phyloP scores from a whole-genome alignment of 2,329 filamentous ascomycete species.

The Cylindrodendrum hubeiense region DNA sequence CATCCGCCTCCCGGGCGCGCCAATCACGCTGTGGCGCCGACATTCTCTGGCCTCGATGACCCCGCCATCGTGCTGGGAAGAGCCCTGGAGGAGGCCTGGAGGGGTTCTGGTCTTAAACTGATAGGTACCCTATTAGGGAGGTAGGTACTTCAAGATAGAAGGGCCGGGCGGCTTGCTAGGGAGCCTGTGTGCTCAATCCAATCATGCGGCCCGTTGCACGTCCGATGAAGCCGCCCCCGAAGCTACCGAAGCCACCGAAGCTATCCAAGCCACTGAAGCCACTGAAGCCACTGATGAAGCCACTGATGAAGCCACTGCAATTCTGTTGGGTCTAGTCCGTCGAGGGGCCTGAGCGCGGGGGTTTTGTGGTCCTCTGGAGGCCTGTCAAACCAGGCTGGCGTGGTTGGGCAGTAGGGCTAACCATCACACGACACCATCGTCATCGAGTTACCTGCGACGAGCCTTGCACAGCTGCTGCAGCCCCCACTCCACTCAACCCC shows the following conservation, averaged over 20 bases:
- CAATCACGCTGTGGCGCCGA: conserved; percentile 34
- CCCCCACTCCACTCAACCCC: too few relatives aligned
- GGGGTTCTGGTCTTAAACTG: too few relatives aligned
- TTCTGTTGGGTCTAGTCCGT: neutral
- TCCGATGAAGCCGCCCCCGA: conserved; percentile 5
- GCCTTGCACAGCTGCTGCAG: too few relatives aligned
- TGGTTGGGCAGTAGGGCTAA: neutral
- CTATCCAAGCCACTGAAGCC: neutral
- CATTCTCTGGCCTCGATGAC: conserved; percentile 30
- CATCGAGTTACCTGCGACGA: neutral
- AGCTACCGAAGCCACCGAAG: conserved; percentile 9
- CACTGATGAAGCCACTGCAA: neutral
- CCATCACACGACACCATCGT: neutral
- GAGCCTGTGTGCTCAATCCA: too few relatives aligned
- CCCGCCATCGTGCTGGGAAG: neutral
- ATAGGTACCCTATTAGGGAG: too few relatives aligned
- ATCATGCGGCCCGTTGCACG: conserved; percentile 9
- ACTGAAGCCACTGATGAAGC: neutral
- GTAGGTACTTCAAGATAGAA: too few relatives aligned
- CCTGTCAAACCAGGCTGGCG: neutral
- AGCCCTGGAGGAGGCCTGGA: neutral
- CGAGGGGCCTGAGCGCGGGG: neutral
- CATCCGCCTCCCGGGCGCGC: neutral
- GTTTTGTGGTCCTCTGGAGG: neutral
- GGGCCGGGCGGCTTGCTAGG: too few relatives aligned